Base-by-base conservation (phyloP, 345 rosid genomes). In the Nasturtium officinale region DNA sequence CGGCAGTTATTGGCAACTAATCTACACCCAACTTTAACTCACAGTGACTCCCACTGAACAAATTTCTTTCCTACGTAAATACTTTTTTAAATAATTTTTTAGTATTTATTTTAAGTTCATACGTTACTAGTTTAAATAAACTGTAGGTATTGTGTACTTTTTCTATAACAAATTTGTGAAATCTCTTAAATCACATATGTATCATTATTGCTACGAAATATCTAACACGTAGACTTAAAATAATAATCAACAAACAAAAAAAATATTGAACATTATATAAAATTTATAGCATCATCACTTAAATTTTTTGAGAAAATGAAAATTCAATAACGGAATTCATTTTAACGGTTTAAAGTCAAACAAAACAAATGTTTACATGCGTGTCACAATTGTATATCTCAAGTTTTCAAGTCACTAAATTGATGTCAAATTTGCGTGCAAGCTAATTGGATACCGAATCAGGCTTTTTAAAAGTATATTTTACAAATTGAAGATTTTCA, bases 1-100 rank as follows among this genome's bases (percentile, higher is more conserved):
- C 70, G 74, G 79, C 65, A 13, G 69, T 67, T 12, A 75, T 75
- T 32, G 61, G 78, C 69, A 68, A 61, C 69, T 61, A 68, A 75
- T 73, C 72, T 51, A 37, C 72, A 5, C 35, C 60, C 66, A 65
- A 28, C 64, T 74, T 67, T 67, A 73, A 46, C 65, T 64, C 63
- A 30, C 63, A 54, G 42, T 63, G 64, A 72, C 67, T 53, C 51
- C 38, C 64, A 73, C 51, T n/a, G n/a, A n/a, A n/a, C n/a, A n/a
- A n/a, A n/a, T n/a, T n/a, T n/a, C n/a, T n/a, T n/a, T n/a, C n/a
- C n/a, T n/a, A n/a, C n/a, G n/a, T n/a, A n/a, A n/a, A n/a, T n/a
- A n/a, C n/a, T n/a, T n/a, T n/a, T n/a, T n/a, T n/a, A n/a, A n/a
- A n/a, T n/a, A n/a, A n/a, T n/a, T n/a, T n/a, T n/a, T n/a, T n/a